Percentiles rank a stretch among this genome's conserved stretches.
phyloP scores from a whole-genome alignment of 1,139 yeast genomes.

The Lizanozyma gosingica region DNA sequence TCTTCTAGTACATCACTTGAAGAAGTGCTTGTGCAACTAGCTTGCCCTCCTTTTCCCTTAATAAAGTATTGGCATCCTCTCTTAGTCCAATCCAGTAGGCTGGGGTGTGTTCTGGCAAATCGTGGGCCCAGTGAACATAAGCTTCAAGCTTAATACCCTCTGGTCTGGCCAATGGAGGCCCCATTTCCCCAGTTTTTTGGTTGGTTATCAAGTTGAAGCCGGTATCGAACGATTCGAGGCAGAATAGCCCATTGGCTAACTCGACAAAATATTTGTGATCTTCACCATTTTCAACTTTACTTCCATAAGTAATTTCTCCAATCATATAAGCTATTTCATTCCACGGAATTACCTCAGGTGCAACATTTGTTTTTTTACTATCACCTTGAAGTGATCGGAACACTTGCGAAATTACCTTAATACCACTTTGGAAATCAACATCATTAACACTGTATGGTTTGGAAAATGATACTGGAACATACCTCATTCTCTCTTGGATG shows the following conservation, averaged over 20 bases:
- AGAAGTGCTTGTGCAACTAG: too few relatives aligned
- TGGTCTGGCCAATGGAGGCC: constrained; percentile 15
- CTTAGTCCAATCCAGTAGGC: constrained; percentile 29
- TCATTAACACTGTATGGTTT: constrained; percentile 63
- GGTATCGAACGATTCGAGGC: constrained; percentile 16
- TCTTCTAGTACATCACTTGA: too few relatives aligned
- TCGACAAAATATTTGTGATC: constrained; percentile 31
- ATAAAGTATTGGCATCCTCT: constrained; percentile 14
- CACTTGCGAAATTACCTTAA: constrained; percentile 24
- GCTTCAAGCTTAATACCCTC: constrained; percentile 16
- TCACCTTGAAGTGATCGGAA: constrained; percentile 10
- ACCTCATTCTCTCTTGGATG: constrained; percentile 49
- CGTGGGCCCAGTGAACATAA: constrained; percentile 21
- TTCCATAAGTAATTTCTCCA: constrained; percentile 61
- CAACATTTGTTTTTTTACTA: constrained; percentile 25
- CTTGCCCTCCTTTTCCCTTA: constrained; percentile 14
- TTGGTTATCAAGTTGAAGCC: constrained; percentile 16
- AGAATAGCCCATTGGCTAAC: constrained; percentile 21
- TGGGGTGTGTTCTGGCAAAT: constrained; percentile 25
- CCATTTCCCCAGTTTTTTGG: not conserved
- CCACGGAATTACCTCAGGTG: constrained; percentile 54
- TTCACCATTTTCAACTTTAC: constrained; percentile 44
- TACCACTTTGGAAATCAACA: constrained; percentile 55
- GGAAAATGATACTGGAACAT: constrained; percentile 54
- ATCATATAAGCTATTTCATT: constrained; percentile 39